Evolutionary conservation across 1,139 yeast genomes (phyloP).

Genomic region (Spencermartinsiella ligniputridi): DNA sequence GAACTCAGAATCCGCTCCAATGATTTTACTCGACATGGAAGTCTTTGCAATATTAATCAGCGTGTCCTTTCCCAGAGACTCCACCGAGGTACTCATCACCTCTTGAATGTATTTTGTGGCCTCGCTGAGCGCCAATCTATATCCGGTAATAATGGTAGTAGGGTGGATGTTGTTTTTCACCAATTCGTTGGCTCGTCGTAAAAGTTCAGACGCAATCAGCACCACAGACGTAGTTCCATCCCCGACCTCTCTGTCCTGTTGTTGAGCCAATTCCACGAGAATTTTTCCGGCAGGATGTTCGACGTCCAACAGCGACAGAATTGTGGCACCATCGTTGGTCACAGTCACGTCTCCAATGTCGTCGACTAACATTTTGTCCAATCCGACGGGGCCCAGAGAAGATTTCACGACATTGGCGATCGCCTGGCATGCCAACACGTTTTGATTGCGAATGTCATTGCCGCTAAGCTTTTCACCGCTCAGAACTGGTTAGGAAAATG

Average conservation of each 20-base stretch:
- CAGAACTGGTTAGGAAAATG: slow-evolving; percentile 42
- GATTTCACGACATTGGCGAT: slow-evolving; percentile 97
- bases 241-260: slow-evolving; percentile 98
- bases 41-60: slow-evolving; percentile 87
- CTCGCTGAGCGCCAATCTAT: slow-evolving; percentile 87
- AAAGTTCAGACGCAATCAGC: slow-evolving; percentile 86
- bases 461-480: slow-evolving; percentile 97
- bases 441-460: slow-evolving; percentile 93
- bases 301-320: slow-evolving; percentile 82
- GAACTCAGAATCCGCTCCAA: slow-evolving; percentile 92
- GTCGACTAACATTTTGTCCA: slow-evolving; percentile 97
- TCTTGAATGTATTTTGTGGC: slow-evolving; percentile 86
- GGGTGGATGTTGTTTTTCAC: slow-evolving; percentile 95
- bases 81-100: slow-evolving; percentile 77
- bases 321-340: slow-evolving; percentile 98
- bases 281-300: slow-evolving; percentile 99
- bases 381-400: slow-evolving; percentile 95
- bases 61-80: slow-evolving; percentile 72
- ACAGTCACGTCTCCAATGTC: slow-evolving; percentile 99
- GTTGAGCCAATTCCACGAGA: slow-evolving; percentile 94
- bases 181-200: slow-evolving; percentile 89
- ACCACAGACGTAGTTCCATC: slow-evolving; percentile 94
- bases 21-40: slow-evolving; percentile 93
- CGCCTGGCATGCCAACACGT: slow-evolving; percentile 88
- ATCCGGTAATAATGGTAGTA: slow-evolving; percentile 95